A percentile compares a stretch with the other conserved stretches of the same genome.
These are phyloP conservation scores for Camellia japonica DNA, from an alignment of 148 eudicot species.

Conservation along the genomic window DNA sequence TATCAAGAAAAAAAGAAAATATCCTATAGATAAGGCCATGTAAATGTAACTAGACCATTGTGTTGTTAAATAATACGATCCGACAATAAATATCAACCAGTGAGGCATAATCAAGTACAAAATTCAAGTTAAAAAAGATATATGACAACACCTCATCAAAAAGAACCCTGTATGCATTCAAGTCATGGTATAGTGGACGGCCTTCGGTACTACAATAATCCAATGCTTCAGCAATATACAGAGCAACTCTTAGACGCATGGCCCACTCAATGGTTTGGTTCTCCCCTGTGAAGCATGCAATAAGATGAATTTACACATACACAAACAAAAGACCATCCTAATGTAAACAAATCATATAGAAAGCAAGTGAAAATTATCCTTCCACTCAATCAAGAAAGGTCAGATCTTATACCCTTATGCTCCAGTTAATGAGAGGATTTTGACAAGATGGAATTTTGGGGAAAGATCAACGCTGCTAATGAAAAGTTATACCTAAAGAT, in stretches of 20 bases:
- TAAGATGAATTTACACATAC: not conserved
- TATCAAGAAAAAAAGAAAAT: not conserved
- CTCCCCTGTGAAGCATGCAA: constrained; percentile 61
- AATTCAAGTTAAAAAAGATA: not conserved
- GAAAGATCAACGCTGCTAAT: not conserved
- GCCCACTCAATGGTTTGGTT: constrained; percentile 95
- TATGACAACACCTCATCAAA: constrained; percentile 75
- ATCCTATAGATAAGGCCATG: not conserved
- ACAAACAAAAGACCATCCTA: not conserved
- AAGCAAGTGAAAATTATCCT: not conserved
- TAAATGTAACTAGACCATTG: not conserved
- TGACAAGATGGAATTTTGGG: not conserved
- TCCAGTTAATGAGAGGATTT: not conserved
- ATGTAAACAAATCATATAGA: not conserved
- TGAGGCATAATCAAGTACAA: not conserved
- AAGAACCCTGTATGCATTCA: constrained; percentile 91
- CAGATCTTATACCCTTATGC: not conserved
- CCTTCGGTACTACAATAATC: constrained; percentile 80
- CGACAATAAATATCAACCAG: not conserved
- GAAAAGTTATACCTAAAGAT: not conserved
- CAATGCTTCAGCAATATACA: constrained; percentile 85
- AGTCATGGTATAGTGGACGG: constrained; percentile 79
- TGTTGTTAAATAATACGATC: not conserved
- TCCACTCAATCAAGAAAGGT: not conserved
- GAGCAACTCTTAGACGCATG: constrained; percentile 81